These are phyloP conservation scores for Dendrobium nobile DNA, from an alignment of 106 monocot genomes.

Conservation along the genomic window DNA sequence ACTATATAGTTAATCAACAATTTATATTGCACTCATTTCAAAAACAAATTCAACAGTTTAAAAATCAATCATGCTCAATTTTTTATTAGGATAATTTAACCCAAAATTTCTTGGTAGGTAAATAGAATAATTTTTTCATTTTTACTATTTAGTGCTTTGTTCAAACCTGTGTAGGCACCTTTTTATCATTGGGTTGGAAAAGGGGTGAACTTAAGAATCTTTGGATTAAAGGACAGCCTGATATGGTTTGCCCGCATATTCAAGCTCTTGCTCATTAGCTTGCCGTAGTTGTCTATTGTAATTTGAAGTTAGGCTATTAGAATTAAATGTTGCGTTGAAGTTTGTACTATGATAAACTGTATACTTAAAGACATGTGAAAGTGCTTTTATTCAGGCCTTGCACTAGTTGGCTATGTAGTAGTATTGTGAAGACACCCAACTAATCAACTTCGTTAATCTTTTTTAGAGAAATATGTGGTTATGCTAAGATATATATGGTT, in stretches of 20 bases:
- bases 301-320: background rate
- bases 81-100: background rate
- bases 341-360: background rate
- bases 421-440: background rate
- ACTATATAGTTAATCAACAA: background rate
- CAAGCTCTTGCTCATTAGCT: conserved; percentile 4
- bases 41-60: background rate
- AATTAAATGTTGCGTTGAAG: background rate
- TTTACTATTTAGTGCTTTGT: background rate
- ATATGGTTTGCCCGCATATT: conserved; percentile 43
- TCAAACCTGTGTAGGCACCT: conserved; percentile 32
- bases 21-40: background rate
- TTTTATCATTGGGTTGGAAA: conserved; percentile 50
- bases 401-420: background rate
- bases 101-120: background rate
- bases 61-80: background rate
- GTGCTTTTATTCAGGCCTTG: background rate
- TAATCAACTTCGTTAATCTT: background rate
- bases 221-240: conserved; percentile 58
- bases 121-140: background rate
- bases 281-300: background rate
- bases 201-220: conserved; percentile 56
- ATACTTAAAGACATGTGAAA: background rate
- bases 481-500: too few relatives aligned
- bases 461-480: too few relatives aligned